Conservation (phyloP, 208 protist species). For the Wallacemonas sp. region DNA sequence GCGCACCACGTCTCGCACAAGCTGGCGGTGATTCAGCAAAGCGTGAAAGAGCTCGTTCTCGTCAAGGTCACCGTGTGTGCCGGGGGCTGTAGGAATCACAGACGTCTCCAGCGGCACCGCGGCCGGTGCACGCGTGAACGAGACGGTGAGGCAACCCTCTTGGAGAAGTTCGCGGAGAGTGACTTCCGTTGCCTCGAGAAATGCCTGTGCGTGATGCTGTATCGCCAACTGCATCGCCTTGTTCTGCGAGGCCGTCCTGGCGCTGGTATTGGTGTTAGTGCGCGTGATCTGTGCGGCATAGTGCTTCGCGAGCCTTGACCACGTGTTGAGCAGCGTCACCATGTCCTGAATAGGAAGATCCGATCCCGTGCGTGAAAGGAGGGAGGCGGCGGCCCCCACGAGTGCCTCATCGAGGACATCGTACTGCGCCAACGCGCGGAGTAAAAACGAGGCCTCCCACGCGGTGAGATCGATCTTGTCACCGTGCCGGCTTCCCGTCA, state of each 20-base stretch:
- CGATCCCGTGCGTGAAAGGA: not conserved
- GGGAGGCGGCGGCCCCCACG: not conserved
- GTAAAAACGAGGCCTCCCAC: conserved; percentile 40
- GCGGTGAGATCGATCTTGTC: conserved; percentile 40
- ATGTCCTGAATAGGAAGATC: not conserved
- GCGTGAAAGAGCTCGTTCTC: not conserved
- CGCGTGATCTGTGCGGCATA: too few species aligned
- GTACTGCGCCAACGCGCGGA: conserved; percentile 31
- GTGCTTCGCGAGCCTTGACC: not conserved
- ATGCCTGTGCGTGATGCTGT: conserved; percentile 1
- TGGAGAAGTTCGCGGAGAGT: not conserved
- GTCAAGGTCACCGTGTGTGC: not conserved
- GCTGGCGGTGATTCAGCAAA: conserved; percentile 5
- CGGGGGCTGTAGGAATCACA: not conserved
- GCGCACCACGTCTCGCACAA: conserved; percentile 24
- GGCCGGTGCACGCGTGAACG: too few species aligned
- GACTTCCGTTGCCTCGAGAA: not conserved
- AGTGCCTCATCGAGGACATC: conserved; percentile 28
- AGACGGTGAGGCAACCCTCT: conserved; percentile 5
- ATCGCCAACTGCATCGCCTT: conserved; percentile 24
- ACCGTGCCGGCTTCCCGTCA: conserved; percentile 2
- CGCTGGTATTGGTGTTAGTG: too few species aligned
- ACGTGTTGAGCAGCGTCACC: conserved; percentile 1
- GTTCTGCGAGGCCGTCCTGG: too few species aligned
- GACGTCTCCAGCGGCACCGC: too few species aligned